phyloP scores from a whole-genome alignment of 1,284 basidiomycete species.

The Trametes sp. region DNA sequence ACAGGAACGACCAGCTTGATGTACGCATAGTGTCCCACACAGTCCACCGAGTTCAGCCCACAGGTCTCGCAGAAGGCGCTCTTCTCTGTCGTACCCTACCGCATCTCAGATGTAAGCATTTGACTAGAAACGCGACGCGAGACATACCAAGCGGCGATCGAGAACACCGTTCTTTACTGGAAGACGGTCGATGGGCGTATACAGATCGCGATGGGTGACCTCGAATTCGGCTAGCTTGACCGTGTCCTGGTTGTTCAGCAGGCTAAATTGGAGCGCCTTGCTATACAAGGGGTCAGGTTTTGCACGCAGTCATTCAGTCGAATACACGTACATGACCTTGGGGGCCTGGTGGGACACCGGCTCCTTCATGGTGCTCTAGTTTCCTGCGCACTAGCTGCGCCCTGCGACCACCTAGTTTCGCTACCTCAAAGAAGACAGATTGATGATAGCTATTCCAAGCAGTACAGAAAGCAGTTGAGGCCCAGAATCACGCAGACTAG shows the following conservation, averaged over 20 bases:
- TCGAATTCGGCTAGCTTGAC: conserved; percentile 95
- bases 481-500: too few species aligned
- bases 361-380: conserved; percentile 73
- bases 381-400: conserved; percentile 14
- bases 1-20: conserved; percentile 97
- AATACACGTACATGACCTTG: conserved; percentile 83
- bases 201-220: conserved; percentile 90
- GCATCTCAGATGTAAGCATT: conserved; percentile 3
- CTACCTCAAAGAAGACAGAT: neutral
- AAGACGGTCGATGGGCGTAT: conserved; percentile 79
- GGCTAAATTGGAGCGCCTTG: conserved; percentile 94
- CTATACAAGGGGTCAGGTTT: conserved; percentile 48
- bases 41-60: conserved; percentile 91
- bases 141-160: conserved; percentile 81
- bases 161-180: conserved; percentile 94
- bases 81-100: conserved; percentile 95
- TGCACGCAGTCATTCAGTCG: neutral
- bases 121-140: conserved; percentile 39
- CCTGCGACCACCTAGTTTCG: neutral
- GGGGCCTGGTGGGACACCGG: conserved; percentile 88
- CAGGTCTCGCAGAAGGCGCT: conserved; percentile 94
- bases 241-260: conserved; percentile 91
- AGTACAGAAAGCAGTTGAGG: too few species aligned
- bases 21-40: conserved; percentile 98
- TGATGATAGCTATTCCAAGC: too few species aligned